These are phyloP conservation scores for Bisporella sp. DNA, from an alignment of 2,329 filamentous ascomycete genomes.

Conservation along the genomic window DNA sequence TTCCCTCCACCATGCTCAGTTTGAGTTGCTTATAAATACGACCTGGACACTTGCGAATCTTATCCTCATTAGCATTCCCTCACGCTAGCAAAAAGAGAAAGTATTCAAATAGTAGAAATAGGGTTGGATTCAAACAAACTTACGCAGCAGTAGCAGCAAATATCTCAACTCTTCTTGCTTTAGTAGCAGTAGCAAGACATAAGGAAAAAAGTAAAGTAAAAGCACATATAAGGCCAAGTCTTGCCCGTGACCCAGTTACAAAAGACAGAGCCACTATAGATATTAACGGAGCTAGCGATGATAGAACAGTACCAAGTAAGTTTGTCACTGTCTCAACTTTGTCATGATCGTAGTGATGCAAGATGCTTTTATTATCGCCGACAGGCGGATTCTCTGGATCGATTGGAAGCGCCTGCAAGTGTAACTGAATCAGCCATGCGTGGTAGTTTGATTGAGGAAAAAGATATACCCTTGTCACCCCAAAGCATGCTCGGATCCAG, in stretches of 20 bases:
- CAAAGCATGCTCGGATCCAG: background rate
- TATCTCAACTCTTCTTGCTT: conserved; percentile 8
- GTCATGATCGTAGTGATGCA: conserved; percentile 6
- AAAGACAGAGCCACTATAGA: conserved; percentile 10
- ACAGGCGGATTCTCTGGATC: conserved; percentile 6
- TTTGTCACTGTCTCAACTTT: conserved; percentile 4
- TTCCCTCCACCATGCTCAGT: too few species aligned
- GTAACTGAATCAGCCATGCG: background rate
- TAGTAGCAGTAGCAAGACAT: conserved; percentile 9
- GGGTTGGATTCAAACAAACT: background rate
- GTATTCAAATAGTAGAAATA: too few species aligned
- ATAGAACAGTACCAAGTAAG: conserved; percentile 9
- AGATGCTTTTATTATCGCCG: conserved; percentile 6
- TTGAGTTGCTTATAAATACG: too few species aligned
- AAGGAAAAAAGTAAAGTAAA: conserved; percentile 11
- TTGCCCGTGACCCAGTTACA: conserved; percentile 2
- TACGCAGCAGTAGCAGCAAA: conserved; percentile 9
- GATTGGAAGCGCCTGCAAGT: conserved; percentile 3
- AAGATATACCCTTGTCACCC: conserved; percentile 2
- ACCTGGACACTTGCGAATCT: too few species aligned
- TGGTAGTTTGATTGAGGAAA: background rate
- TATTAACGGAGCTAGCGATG: conserved; percentile 9
- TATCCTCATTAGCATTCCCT: too few species aligned
- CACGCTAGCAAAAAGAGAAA: too few species aligned
- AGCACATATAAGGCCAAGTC: conserved; percentile 7